Conservation (phyloP, 495 filamentous ascomycete genomes). For the Tuber indicum region DNA sequence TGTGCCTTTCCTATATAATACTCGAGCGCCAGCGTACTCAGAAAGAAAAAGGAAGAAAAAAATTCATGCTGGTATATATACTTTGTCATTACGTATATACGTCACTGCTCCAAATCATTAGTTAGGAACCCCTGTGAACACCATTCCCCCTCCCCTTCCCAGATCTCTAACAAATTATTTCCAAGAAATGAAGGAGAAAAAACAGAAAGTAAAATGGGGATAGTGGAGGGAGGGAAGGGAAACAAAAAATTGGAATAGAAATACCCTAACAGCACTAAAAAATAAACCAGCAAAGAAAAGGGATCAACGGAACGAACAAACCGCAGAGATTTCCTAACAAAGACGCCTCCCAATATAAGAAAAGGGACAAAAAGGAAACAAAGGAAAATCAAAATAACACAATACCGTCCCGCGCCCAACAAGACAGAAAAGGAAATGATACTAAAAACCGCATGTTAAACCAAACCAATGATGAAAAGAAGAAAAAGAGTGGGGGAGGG, state of each 20-base stretch:
- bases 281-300: conserved; percentile 3
- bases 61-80: not conserved
- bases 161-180: conserved; percentile 5
- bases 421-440: not conserved
- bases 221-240: conserved; percentile 4
- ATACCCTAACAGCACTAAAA: conserved; percentile 9
- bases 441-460: not conserved
- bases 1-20: not conserved
- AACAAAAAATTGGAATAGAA: conserved; percentile 7
- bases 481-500: not conserved
- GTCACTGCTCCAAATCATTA: conserved; percentile 1
- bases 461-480: not conserved
- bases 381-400: not conserved
- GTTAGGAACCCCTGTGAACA: conserved; percentile 1
- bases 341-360: conserved; percentile 13
- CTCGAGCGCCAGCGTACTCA: not conserved
- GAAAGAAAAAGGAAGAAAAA: not conserved
- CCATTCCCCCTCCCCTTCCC: not conserved
- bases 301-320: conserved; percentile 18
- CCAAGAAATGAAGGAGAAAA: conserved; percentile 8
- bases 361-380: not conserved
- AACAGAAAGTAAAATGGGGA: conserved; percentile 9
- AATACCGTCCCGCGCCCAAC: not conserved
- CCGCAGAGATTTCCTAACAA: conserved; percentile 8
- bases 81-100: conserved; percentile 6